Base-by-base conservation (phyloP, 768 basidiomycete species). In the Arthromyces matolae region DNA sequence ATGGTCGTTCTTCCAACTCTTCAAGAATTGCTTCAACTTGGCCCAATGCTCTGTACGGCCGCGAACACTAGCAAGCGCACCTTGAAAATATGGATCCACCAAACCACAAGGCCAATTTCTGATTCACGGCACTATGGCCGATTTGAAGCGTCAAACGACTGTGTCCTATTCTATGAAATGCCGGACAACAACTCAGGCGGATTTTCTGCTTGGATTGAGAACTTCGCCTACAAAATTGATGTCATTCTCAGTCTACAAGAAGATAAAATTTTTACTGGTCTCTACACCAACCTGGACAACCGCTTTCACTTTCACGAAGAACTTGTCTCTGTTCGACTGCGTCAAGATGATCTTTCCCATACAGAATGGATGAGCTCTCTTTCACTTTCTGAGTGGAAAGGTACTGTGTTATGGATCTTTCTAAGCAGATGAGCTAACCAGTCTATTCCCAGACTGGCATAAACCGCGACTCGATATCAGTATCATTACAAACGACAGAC, bases 401-500 rank as follows among this genome's bases (percentile, higher is more conserved):
- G 88, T 88, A 49, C 14, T 58, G 20, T 28, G 24, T 35, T 50
- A 13, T 53, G n/a, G 52, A 46, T 52, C 9, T 4, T 25, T 19
- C 10, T 4, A 29, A 5, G 49, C 43, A 56, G 19, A 25, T 45
- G 51, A 22, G 24, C 52, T 53, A 28, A 55, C 66, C 48, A 34
- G 27, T n/a, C n/a, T 3, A 8, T 32, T n/a, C 32, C 39, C 38
- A 93, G 91, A 82, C 59, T 93, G 89, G 89, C 75, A 89, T 53
- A 60, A 65, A 2, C 88, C 89, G 8, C 72, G 66, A 25, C 67
- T 93, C 25, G 85, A 86, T 20, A 65, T 93, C 34, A 80, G 76
- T 43, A 74, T 93, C 31, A 86, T 92, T 46, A 93, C 91, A 0
- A 82, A 89, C 55, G 73, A 86, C 57, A 77, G 91, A 25, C 83